Evolutionary conservation across 2,329 filamentous ascomycete genomes (phyloP).

Genomic region (Lasiodiplodia theobromae): DNA sequence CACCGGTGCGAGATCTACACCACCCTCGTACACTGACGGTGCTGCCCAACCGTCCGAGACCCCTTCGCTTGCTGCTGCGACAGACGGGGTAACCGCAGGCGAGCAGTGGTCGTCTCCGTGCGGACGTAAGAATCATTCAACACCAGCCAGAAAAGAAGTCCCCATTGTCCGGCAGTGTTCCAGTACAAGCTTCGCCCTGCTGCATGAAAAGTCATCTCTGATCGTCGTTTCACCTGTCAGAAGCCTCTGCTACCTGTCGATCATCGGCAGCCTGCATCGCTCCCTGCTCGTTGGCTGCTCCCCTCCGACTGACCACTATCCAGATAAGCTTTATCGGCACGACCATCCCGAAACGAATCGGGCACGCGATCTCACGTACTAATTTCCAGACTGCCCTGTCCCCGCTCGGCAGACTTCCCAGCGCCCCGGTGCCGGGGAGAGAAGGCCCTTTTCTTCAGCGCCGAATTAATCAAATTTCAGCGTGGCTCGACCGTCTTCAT

Average conservation of each 20-base stretch:
- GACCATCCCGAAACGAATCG: conserved; percentile 15
- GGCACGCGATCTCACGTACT: conserved; percentile 3
- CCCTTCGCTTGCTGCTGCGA: neutral
- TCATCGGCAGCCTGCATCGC: neutral
- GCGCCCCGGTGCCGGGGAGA: conserved; percentile 4
- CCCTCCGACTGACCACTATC: neutral
- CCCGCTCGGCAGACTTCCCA: conserved; percentile 6
- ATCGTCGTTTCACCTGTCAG: conserved; percentile 1
- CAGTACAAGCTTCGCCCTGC: neutral
- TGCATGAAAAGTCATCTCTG: conserved; percentile 2
- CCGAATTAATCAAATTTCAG: neutral
- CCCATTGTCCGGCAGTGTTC: neutral
- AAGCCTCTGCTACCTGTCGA: conserved; percentile 4
- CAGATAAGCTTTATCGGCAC: conserved; percentile 24
- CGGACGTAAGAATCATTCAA: neutral
- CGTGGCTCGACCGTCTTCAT: conserved; percentile 9
- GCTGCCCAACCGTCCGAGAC: conserved; percentile 10
- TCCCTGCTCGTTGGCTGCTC: neutral
- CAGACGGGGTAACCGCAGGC: neutral
- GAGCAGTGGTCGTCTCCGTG: neutral
- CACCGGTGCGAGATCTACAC: conserved; percentile 9
- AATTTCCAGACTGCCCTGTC: neutral
- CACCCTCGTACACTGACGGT: neutral
- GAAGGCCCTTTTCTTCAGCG: conserved; percentile 15
- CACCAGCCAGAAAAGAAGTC: neutral